phyloP scores from a whole-genome alignment of 441 rosid genomes.

The Populus trichocarpa region DNA sequence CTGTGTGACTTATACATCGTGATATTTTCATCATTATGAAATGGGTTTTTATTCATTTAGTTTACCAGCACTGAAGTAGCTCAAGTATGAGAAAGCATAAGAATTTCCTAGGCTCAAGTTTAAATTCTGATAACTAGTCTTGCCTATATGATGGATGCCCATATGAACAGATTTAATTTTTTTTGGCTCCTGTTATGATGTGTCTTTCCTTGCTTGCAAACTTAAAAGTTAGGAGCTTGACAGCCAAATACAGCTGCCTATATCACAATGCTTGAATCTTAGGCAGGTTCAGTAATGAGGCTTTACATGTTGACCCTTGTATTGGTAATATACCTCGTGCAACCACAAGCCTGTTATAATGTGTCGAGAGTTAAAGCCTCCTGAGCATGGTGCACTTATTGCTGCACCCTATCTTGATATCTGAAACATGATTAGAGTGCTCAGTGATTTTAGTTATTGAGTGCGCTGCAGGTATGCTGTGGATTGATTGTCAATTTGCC shows the following conservation, averaged over 20 bases:
- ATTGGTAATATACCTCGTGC: background rate
- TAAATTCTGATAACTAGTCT: background rate
- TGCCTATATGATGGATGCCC: background rate
- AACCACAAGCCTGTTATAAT: background rate
- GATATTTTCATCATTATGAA: background rate
- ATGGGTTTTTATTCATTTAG: too few species aligned
- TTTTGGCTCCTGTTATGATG: background rate
- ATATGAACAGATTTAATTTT: background rate
- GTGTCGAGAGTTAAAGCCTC: background rate
- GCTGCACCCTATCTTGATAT: background rate
- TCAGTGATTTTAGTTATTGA: background rate
- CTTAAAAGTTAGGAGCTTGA: background rate
- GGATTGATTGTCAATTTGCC: background rate
- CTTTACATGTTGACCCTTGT: background rate
- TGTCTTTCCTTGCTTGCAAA: background rate
- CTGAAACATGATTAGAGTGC: background rate
- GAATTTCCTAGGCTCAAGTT: background rate
- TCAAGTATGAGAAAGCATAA: constrained; percentile 2
- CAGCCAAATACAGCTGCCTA: background rate
- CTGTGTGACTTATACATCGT: background rate
- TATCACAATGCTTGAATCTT: background rate
- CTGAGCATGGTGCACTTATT: background rate
- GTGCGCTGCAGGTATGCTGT: background rate
- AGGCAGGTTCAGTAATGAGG: background rate
- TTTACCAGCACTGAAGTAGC: background rate